Evolutionary conservation across 75 land plant species (phyloP).

Genomic region (Cupressus sempervirens): DNA sequence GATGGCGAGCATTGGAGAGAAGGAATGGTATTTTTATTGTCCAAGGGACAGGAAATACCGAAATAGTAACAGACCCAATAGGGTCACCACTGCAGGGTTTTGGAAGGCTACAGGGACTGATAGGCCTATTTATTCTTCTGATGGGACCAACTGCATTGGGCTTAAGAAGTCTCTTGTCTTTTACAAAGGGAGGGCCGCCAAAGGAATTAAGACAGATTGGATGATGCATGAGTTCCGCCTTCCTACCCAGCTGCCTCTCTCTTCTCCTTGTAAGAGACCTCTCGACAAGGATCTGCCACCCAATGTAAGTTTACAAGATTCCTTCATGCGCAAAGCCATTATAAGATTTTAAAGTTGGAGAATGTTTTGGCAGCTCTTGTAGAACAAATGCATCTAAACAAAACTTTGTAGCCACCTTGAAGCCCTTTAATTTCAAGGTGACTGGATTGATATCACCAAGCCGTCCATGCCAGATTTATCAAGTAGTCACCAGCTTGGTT

Average conservation of each 20-base stretch:
- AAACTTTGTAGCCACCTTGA: too few species aligned
- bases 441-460: too few species aligned
- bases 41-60: conserved; percentile 61
- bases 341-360: too few species aligned
- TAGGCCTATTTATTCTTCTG: conserved; percentile 58
- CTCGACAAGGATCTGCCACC: conserved; percentile 42
- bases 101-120: conserved; percentile 82
- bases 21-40: conserved; percentile 67
- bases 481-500: too few species aligned
- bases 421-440: too few species aligned
- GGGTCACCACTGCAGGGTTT: conserved; percentile 68
- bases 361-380: too few species aligned
- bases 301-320: conserved; percentile 21
- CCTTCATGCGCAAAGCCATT: background rate
- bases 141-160: conserved; percentile 53
- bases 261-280: conserved; percentile 18
- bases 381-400: too few species aligned
- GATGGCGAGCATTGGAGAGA: conserved; percentile 51
- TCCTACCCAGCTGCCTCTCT: conserved; percentile 28
- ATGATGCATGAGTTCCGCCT: conserved; percentile 77
- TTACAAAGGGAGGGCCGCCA: conserved; percentile 69
- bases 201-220: conserved; percentile 70
- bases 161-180: conserved; percentile 71
- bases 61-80: conserved; percentile 60
- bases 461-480: too few species aligned